These are phyloP conservation scores for Striga asiatica DNA, from an alignment of 257 asterid species.

Conservation along the genomic window DNA sequence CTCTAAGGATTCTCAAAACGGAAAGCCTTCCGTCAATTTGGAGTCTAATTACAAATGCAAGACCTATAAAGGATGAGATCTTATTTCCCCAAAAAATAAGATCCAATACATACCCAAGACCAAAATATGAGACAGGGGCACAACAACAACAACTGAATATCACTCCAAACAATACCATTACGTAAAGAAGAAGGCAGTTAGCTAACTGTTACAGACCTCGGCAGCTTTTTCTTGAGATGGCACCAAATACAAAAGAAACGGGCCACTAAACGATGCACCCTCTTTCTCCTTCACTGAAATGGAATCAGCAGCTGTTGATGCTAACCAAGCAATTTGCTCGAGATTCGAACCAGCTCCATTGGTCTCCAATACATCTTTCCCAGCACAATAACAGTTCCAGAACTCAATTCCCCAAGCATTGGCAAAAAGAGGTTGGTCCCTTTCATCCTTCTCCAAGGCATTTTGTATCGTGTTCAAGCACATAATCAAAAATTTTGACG, in stretches of 20 bases:
- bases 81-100: too few species aligned
- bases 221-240: constrained; percentile 75
- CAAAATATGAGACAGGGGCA: too few species aligned
- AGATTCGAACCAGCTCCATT: constrained; percentile 30
- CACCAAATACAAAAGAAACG: constrained; percentile 68
- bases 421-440: constrained; percentile 41
- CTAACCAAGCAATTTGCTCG: constrained; percentile 86
- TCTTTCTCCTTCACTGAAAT: constrained; percentile 68
- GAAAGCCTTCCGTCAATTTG: neutral
- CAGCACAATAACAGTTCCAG: constrained; percentile 53
- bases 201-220: constrained; percentile 37
- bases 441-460: constrained; percentile 19
- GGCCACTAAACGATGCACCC: constrained; percentile 43
- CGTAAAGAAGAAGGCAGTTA: too few species aligned
- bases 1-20: neutral
- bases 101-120: too few species aligned
- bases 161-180: too few species aligned
- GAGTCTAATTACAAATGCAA: too few species aligned
- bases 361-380: constrained; percentile 60
- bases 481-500: constrained; percentile 52
- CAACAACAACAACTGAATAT: too few species aligned
- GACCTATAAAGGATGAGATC: too few species aligned
- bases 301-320: constrained; percentile 69
- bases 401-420: constrained; percentile 73
- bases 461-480: constrained; percentile 66